A percentile compares a stretch with the other conserved stretches of the same genome.
Conservation (phyloP, 1,284 basidiomycete genomes). For the Cutaneotrichosporon mucoides region DNA sequence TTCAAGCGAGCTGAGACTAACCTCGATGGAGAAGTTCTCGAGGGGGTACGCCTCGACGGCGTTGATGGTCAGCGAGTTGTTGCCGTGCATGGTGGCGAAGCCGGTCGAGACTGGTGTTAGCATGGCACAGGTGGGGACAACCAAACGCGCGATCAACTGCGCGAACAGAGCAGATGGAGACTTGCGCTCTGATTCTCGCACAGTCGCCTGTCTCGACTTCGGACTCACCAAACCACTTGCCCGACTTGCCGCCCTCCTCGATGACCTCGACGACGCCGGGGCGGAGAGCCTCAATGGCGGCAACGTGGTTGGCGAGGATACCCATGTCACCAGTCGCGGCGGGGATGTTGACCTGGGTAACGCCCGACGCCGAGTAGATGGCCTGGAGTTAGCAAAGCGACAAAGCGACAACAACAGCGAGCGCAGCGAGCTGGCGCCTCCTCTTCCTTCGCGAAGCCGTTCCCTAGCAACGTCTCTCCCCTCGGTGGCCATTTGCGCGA, state of each 20-base stretch:
- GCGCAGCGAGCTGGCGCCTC: neutral
- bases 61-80: slow-evolving; percentile 95
- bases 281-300: slow-evolving; percentile 85
- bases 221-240: slow-evolving; percentile 89
- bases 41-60: slow-evolving; percentile 93
- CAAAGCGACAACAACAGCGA: too few relatives aligned
- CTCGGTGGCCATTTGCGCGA: too few relatives aligned
- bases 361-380: slow-evolving; percentile 79
- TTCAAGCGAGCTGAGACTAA: slow-evolving; percentile 14
- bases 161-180: too few relatives aligned
- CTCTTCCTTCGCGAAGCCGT: neutral
- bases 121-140: too few relatives aligned
- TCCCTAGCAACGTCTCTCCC: too few relatives aligned
- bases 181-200: too few relatives aligned
- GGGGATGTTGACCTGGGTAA: slow-evolving; percentile 88
- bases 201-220: too few relatives aligned
- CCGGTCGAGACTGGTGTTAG: slow-evolving; percentile 76
- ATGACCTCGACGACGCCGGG: slow-evolving; percentile 91
- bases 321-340: slow-evolving; percentile 96
- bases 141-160: too few relatives aligned
- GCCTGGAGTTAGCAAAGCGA: slow-evolving; percentile 55
- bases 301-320: slow-evolving; percentile 94
- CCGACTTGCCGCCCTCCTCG: slow-evolving; percentile 66
- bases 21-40: slow-evolving; percentile 61
- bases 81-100: slow-evolving; percentile 96